Percentiles rank a stretch among this genome's conserved stretches.
These are phyloP conservation scores for Penicillium vulpinum DNA, from an alignment of 2,329 filamentous ascomycete species.

Conservation along the genomic window DNA sequence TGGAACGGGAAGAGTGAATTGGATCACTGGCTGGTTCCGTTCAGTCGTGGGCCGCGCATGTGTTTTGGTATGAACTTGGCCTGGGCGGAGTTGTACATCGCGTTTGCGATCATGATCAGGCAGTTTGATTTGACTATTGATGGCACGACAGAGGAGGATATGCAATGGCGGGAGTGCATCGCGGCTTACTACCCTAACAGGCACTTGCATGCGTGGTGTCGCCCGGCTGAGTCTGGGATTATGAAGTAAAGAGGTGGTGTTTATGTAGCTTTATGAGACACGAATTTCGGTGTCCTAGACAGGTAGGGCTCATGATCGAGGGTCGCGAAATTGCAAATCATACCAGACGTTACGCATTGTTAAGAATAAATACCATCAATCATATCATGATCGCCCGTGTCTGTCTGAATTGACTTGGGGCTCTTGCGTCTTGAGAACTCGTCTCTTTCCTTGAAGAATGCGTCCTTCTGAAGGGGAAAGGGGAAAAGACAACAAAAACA, in stretches of 20 bases:
- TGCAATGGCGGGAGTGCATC: constrained; percentile 2
- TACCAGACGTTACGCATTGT: neutral
- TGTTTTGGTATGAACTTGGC: constrained; percentile 5
- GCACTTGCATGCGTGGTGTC: constrained; percentile 1
- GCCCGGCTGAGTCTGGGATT: neutral
- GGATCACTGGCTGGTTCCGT: neutral
- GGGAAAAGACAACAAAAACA: neutral
- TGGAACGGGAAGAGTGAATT: neutral
- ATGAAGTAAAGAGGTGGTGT: neutral
- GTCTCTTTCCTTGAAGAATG: no score
- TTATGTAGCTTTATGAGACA: neutral
- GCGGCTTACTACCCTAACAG: neutral
- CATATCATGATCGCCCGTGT: no score
- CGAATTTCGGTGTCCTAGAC: neutral
- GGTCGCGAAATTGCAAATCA: neutral
- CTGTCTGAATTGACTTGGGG: no score
- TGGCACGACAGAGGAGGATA: neutral
- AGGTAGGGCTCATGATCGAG: neutral
- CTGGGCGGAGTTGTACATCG: neutral
- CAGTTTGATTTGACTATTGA: neutral
- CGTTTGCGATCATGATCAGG: neutral
- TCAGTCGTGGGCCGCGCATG: constrained; percentile 1
- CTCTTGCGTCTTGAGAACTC: no score
- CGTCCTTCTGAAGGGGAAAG: no score
- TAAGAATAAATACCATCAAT: no score